A percentile compares a stretch with the other conserved stretches of the same genome.
phyloP scores from a whole-genome alignment of 306 rosid species.

The Cajanus cajan region DNA sequence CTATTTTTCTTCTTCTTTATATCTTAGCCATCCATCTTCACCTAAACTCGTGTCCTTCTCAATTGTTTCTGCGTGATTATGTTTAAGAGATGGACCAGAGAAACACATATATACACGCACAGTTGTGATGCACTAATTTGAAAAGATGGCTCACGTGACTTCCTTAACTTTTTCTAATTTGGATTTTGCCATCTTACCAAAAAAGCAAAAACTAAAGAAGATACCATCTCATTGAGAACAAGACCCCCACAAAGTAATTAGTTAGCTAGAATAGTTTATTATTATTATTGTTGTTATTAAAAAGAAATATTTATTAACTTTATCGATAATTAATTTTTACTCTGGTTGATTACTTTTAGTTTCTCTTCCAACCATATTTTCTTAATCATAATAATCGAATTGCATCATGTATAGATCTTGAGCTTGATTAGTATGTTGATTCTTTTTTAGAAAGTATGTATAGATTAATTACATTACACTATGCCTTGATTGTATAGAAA shows the following conservation, averaged over 20 bases:
- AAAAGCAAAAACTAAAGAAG: neutral
- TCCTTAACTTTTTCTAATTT: constrained; percentile 28
- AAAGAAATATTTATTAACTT: no score
- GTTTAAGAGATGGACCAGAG: no score
- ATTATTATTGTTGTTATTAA: neutral
- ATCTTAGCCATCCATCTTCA: neutral
- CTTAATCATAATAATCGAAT: no score
- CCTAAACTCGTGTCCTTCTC: neutral
- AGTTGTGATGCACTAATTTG: constrained; percentile 45
- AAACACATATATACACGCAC: no score
- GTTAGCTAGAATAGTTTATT: neutral
- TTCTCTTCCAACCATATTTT: no score
- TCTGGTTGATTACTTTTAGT: no score
- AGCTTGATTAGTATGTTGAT: neutral
- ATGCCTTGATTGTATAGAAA: neutral
- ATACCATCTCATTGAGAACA: constrained; percentile 12
- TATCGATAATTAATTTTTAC: no score
- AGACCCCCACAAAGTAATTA: neutral
- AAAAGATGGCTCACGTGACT: constrained; percentile 30
- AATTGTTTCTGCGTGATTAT: no score
- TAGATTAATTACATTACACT: neutral
- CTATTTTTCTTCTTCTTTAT: neutral
- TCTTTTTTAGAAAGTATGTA: neutral
- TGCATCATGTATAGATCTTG: neutral
- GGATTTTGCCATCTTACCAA: neutral